Percentiles rank a stretch among this genome's conserved stretches.
phyloP scores from a whole-genome alignment of 2,329 filamentous ascomycete genomes.

The Emmonsiellopsis sp. region DNA sequence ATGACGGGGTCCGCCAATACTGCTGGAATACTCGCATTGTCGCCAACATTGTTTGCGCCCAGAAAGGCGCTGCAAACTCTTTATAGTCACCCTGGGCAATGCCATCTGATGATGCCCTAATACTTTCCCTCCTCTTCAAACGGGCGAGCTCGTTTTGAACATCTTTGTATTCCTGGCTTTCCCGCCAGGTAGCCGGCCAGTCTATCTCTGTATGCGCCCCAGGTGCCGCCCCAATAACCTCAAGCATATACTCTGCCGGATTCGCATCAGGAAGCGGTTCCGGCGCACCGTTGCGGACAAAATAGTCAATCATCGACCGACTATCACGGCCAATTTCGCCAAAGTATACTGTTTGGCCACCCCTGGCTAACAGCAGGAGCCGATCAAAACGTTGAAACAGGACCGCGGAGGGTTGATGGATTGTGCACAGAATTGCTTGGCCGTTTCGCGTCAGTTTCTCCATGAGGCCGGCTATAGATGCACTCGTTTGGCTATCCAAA shows the following conservation, averaged over 20 bases:
- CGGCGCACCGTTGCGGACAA: slow-evolving; percentile 54
- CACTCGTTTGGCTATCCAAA: slow-evolving; percentile 85
- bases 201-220: slow-evolving; percentile 50
- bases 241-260: slow-evolving; percentile 66
- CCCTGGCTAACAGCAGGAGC: slow-evolving; percentile 53
- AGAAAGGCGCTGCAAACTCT: slow-evolving; percentile 72
- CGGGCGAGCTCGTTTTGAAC: slow-evolving; percentile 54
- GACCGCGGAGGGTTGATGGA: slow-evolving; percentile 90
- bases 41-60: slow-evolving; percentile 56
- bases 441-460: slow-evolving; percentile 82
- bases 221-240: slow-evolving; percentile 48
- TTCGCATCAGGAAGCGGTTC: slow-evolving; percentile 54
- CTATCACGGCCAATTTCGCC: slow-evolving; percentile 55
- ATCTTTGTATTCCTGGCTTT: slow-evolving; percentile 41
- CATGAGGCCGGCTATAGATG: slow-evolving; percentile 78
- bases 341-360: slow-evolving; percentile 60
- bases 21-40: slow-evolving; percentile 74
- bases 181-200: slow-evolving; percentile 44
- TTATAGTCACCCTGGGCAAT: slow-evolving; percentile 20
- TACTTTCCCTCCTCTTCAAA: slow-evolving; percentile 38
- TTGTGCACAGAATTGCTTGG: slow-evolving; percentile 94
- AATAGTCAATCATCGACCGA: slow-evolving; percentile 50
- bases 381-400: slow-evolving; percentile 77
- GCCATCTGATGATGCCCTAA: slow-evolving; percentile 10
- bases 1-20: slow-evolving; percentile 81